These are phyloP conservation scores for Nevesoporus exiguus DNA, from an alignment of 768 basidiomycete genomes.

Conservation along the genomic window DNA sequence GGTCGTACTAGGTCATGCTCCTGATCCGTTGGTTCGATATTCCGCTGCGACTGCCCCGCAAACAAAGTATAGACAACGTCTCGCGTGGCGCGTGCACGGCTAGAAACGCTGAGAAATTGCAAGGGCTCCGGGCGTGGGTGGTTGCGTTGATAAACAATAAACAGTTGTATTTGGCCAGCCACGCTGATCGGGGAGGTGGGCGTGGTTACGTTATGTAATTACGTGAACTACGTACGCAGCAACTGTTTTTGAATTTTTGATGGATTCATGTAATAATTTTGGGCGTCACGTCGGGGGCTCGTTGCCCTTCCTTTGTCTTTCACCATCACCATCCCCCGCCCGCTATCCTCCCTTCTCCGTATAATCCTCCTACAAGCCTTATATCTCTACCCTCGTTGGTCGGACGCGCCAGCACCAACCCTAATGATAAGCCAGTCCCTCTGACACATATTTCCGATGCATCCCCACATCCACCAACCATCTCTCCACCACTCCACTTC, in stretches of 20 bases:
- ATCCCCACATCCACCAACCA: constrained; percentile 1
- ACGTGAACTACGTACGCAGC: constrained; percentile 30
- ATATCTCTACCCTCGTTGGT: no score
- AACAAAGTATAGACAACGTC: no score
- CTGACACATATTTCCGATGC: constrained; percentile 20
- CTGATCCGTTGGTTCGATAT: constrained; percentile 3
- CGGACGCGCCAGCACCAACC: no score
- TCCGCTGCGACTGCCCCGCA: not conserved
- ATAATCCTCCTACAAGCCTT: constrained; percentile 7
- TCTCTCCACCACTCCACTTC: constrained; percentile 11
- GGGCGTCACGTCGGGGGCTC: constrained; percentile 26
- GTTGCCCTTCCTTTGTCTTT: constrained; percentile 29
- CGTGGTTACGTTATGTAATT: constrained; percentile 26
- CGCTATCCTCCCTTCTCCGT: constrained; percentile 6
- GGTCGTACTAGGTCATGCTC: no score
- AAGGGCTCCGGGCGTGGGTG: not conserved
- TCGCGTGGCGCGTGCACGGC: no score
- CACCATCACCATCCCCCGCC: constrained; percentile 25
- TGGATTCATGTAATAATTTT: constrained; percentile 30
- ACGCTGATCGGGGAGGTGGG: constrained; percentile 22
- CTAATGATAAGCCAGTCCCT: constrained; percentile 18
- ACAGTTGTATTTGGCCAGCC: not conserved
- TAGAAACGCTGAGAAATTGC: constrained; percentile 4
- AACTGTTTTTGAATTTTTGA: constrained; percentile 34
- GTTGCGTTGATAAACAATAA: not conserved